phyloP scores from a whole-genome alignment of 2,329 filamentous ascomycete genomes.

The Pestalotiopsis sp. region DNA sequence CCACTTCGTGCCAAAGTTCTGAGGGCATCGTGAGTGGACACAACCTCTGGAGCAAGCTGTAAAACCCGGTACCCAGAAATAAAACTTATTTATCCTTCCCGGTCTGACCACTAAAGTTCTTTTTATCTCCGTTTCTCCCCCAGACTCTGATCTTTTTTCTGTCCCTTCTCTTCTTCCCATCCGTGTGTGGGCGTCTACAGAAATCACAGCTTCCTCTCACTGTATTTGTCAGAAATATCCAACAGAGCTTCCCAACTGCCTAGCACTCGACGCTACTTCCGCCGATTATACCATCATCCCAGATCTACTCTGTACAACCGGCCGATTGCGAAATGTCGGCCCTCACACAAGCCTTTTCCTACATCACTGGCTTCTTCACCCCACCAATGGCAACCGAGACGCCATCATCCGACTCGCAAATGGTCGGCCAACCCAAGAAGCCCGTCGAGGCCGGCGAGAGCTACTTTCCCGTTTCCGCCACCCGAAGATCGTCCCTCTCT shows the following conservation, averaged over 20 bases:
- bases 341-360: conserved; percentile 12
- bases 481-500: conserved; percentile 11
- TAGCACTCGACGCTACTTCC: too few species aligned
- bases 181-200: not conserved
- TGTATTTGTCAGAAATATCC: too few species aligned
- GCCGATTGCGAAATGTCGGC: conserved; percentile 9
- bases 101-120: not conserved
- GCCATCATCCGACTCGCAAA: not conserved
- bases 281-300: not conserved
- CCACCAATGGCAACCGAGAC: not conserved
- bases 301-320: not conserved
- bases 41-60: not conserved
- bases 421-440: not conserved
- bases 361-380: conserved; percentile 11
- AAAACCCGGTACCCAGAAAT: not conserved
- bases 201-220: too few species aligned
- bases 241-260: too few species aligned
- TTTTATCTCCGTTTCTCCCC: not conserved
- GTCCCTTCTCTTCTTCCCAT: not conserved
- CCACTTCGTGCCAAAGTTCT: not conserved
- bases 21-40: conserved; percentile 8
- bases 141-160: not conserved
- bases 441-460: conserved; percentile 11
- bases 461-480: conserved; percentile 14
- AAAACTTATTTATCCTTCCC: not conserved